Base-by-base conservation (phyloP, 2,329 filamentous ascomycete species). In the Fusarium caatingaense region DNA sequence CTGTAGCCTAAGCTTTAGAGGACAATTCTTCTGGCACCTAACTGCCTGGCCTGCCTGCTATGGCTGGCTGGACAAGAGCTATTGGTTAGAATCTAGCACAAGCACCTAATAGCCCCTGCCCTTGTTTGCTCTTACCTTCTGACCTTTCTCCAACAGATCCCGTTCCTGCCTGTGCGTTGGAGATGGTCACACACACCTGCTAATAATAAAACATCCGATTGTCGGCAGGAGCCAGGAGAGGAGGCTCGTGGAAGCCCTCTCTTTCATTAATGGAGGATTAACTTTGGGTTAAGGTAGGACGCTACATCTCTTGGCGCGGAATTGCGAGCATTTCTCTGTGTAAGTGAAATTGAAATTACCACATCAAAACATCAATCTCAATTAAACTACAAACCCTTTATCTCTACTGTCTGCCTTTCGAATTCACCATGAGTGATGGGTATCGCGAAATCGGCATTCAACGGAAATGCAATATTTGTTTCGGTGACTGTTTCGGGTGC, bases 161-260 rank as follows among this genome's bases (percentile, higher is more conserved):
- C 41, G 61, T 66, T 66, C 63, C 56, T 66, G 42, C 49, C 44
- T 63, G 58, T 63, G 60, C 57, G 57, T 54, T 34, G 25, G n/a
- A 18, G 18, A 41, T 51, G 42, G 42, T 53, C 40, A 68, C 53
- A 37, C 34, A 63, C 55, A 46, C 42, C 34, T 20, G 32, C 53
- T 45, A 69, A 66, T 60, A 66, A 65, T 65, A 66, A 56, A 60
- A 60, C 59, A 68, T 66, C 60, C 66, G 60, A 66, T 69, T 32
- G 25, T 53, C 47, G 54, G 61, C 55, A 55, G 34, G 37, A 64
- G 40, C 34, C 47, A 55, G 34, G 41, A 34, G 21, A 58, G 46
- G 56, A 55, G n/a, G 54, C 15, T 65, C 46, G 45, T 53, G 16
- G 23, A 56, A 45, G 48, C 13, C 34, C 18, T 41, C 41, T 37